These are phyloP conservation scores for Rostrohypoxylon terebratum DNA, from an alignment of 495 filamentous ascomycete genomes.

Conservation along the genomic window DNA sequence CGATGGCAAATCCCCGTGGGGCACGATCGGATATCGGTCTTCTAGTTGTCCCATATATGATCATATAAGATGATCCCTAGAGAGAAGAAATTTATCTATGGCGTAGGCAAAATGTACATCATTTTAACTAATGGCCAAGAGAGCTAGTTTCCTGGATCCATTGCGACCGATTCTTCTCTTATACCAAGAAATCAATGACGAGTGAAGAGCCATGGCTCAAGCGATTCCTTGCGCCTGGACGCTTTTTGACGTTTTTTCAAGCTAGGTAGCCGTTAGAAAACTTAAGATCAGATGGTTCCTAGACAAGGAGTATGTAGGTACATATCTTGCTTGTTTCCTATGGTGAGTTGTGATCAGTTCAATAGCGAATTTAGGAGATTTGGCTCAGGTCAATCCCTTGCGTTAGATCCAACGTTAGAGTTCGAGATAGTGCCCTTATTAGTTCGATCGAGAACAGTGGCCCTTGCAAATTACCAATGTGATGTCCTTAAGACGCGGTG, in stretches of 20 bases:
- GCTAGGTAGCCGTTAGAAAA: background rate
- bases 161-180: background rate
- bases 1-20: background rate
- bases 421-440: background rate
- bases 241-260: background rate
- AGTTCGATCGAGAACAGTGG: background rate
- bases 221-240: background rate
- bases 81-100: background rate
- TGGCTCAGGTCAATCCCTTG: constrained; percentile 28
- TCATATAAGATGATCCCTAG: background rate
- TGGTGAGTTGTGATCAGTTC: background rate
- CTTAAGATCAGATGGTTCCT: background rate
- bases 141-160: background rate
- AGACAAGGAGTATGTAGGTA: background rate
- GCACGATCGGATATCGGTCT: background rate
- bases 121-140: constrained; percentile 8
- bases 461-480: background rate
- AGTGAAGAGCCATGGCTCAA: background rate
- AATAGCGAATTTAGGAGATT: background rate
- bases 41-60: background rate
- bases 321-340: constrained; percentile 27
- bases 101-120: constrained; percentile 2
- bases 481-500: background rate
- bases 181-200: background rate
- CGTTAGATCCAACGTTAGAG: background rate